These are phyloP conservation scores for Porodaedalea pini DNA, from an alignment of 1,284 basidiomycete species.

Conservation along the genomic window DNA sequence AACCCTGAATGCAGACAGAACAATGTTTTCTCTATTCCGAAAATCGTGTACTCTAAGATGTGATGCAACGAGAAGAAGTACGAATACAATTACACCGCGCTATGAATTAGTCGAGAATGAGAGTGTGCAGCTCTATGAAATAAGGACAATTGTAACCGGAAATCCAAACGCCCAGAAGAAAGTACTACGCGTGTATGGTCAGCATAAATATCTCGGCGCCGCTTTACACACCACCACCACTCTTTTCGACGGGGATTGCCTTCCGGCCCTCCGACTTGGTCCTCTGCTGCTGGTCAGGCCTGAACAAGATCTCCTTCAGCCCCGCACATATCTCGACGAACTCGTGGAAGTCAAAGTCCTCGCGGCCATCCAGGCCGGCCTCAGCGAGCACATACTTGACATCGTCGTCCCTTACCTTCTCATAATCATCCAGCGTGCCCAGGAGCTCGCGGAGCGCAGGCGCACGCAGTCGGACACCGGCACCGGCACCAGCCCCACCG, in stretches of 20 bases:
- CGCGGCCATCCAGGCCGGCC: constrained; percentile 58
- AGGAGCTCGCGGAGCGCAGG: constrained; percentile 26
- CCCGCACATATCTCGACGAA: constrained; percentile 81
- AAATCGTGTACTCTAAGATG: no score
- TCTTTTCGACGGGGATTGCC: constrained; percentile 82
- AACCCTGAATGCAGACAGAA: no score
- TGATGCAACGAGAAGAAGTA: no score
- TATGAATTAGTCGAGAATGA: no score
- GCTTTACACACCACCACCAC: constrained; percentile 70
- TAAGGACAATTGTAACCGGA: no score
- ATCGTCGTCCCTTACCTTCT: constrained; percentile 50
- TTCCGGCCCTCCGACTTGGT: constrained; percentile 44
- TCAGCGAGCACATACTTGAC: constrained; percentile 73
- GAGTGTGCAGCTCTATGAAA: no score
- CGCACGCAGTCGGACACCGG: constrained; percentile 30
- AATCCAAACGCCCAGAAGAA: no score
- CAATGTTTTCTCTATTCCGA: no score
- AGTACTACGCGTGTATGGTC: no score
- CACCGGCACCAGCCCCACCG: background rate
- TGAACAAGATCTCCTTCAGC: constrained; percentile 74
- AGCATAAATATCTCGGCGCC: background rate
- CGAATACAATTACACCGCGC: no score
- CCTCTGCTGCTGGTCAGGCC: constrained; percentile 37
- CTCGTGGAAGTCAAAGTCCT: constrained; percentile 68
- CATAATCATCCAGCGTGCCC: constrained; percentile 45